These are phyloP conservation scores for Marchantia polymorpha DNA, from an alignment of 225 moss, liverwort and hornwort species.

Conservation along the genomic window DNA sequence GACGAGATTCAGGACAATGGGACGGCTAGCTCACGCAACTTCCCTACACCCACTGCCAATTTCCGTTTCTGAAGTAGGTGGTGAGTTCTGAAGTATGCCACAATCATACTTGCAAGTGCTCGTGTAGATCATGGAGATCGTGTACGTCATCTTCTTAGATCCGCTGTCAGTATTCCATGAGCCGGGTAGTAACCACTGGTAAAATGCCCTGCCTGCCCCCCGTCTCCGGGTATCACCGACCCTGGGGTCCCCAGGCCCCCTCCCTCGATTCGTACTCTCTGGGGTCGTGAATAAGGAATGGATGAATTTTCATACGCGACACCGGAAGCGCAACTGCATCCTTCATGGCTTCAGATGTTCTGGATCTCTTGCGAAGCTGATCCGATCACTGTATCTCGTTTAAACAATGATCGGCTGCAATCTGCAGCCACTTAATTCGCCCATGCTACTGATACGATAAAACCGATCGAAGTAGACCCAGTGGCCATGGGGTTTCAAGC, in stretches of 20 bases:
- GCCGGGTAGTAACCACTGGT: background rate
- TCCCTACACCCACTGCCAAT: background rate
- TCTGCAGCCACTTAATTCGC: background rate
- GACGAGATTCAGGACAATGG: background rate
- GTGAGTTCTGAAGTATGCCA: constrained; percentile 1
- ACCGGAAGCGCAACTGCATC: too few relatives aligned
- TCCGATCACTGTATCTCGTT: background rate
- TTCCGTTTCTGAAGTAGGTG: constrained; percentile 7
- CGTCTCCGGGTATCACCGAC: background rate
- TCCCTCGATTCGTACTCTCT: background rate
- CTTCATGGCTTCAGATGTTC: too few relatives aligned
- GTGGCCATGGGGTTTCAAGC: background rate
- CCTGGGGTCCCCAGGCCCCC: too few relatives aligned
- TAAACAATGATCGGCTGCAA: background rate
- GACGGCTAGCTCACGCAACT: background rate
- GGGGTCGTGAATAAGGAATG: background rate
- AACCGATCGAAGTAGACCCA: background rate
- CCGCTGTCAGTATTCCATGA: background rate
- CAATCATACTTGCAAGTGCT: constrained; percentile 7
- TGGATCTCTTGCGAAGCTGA: background rate
- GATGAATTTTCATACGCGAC: background rate
- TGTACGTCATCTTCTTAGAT: background rate
- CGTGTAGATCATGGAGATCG: background rate
- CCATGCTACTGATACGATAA: background rate
- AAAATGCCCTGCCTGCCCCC: background rate